Evolutionary conservation across 1,139 yeast genomes (phyloP).

Genomic region (Starmera stellimalicola): DNA sequence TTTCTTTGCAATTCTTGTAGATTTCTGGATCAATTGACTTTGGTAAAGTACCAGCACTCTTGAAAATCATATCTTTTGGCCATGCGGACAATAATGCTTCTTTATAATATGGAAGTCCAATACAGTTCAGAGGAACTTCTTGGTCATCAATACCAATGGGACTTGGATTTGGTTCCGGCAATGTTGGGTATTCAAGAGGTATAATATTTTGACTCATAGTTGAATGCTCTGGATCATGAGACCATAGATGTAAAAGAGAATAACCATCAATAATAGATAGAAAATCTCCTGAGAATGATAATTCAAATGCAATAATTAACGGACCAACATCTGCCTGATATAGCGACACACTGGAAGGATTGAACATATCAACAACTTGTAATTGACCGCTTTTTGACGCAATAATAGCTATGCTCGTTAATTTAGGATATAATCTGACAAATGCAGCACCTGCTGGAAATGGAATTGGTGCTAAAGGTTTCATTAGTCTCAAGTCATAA

Average conservation of each 20-base stretch:
- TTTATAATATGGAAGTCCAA: slow-evolving; percentile 85
- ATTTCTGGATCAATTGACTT: slow-evolving; percentile 23
- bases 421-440: slow-evolving; percentile 77
- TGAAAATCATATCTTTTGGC: slow-evolving; percentile 52
- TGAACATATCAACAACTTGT: slow-evolving; percentile 75
- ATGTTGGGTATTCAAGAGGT: slow-evolving; percentile 23
- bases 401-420: slow-evolving; percentile 69
- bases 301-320: slow-evolving; percentile 46
- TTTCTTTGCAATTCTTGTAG: slow-evolving; percentile 7
- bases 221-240: slow-evolving; percentile 25
- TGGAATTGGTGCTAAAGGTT: slow-evolving; percentile 70
- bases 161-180: slow-evolving; percentile 27
- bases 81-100: slow-evolving; percentile 74
- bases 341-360: slow-evolving; percentile 55
- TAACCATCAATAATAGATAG: slow-evolving; percentile 59
- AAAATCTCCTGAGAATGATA: slow-evolving; percentile 77
- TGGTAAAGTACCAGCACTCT: slow-evolving; percentile 45
- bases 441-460: slow-evolving; percentile 87
- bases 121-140: slow-evolving; percentile 49
- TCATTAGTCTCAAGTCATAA: slow-evolving; percentile 69
- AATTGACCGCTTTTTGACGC: slow-evolving; percentile 75
- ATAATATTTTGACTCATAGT: slow-evolving; percentile 25
- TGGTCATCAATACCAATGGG: slow-evolving; percentile 28
- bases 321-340: slow-evolving; percentile 51
- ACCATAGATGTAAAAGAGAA: slow-evolving; percentile 71